Evolutionary conservation across 768 basidiomycete genomes (phyloP).

Genomic region (Tephrocybe sp.): DNA sequence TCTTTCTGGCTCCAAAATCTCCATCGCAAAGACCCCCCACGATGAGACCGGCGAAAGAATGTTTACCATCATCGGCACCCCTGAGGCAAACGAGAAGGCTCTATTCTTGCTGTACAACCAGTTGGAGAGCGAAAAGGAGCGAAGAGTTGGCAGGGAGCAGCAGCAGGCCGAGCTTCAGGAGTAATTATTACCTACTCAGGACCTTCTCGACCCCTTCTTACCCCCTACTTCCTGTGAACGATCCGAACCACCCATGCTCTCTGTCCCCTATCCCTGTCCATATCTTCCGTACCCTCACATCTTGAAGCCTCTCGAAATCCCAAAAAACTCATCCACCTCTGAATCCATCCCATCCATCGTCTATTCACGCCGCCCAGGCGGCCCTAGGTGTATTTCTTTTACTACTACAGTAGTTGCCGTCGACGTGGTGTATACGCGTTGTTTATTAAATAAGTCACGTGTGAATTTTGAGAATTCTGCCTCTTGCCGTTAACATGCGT

Average conservation of each 20-base stretch:
- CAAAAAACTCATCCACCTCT: constrained; percentile 11
- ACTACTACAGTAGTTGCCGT: constrained; percentile 18
- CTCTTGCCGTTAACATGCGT: constrained; percentile 2
- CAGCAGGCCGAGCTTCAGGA: constrained; percentile 68
- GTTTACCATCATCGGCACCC: constrained; percentile 98
- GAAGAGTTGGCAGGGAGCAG: constrained; percentile 84
- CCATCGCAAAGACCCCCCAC: constrained; percentile 98
- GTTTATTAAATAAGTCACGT: constrained; percentile 20
- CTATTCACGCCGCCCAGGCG: constrained; percentile 7
- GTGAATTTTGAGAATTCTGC: constrained; percentile 11
- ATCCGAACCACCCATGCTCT: constrained; percentile 12
- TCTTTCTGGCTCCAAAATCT: constrained; percentile 96
- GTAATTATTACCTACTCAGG: constrained; percentile 25
- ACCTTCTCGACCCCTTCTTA: not conserved
- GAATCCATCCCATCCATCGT: constrained; percentile 13
- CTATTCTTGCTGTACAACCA: constrained; percentile 97
- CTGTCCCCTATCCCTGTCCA: constrained; percentile 12
- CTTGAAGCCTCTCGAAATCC: constrained; percentile 15
- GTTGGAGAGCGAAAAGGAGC: constrained; percentile 94
- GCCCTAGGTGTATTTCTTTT: constrained; percentile 15
- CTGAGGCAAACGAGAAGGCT: constrained; percentile 97
- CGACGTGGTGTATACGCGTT: constrained; percentile 18
- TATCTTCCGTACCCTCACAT: constrained; percentile 15
- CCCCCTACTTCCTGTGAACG: constrained; percentile 6
- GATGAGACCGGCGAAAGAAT: constrained; percentile 99